Evolutionary conservation across 371 early-diverging fungal genomes (phyloP), one percentile per base, ranked within the genome.

Genomic region (Zopfochytrium polystomum): DNA sequence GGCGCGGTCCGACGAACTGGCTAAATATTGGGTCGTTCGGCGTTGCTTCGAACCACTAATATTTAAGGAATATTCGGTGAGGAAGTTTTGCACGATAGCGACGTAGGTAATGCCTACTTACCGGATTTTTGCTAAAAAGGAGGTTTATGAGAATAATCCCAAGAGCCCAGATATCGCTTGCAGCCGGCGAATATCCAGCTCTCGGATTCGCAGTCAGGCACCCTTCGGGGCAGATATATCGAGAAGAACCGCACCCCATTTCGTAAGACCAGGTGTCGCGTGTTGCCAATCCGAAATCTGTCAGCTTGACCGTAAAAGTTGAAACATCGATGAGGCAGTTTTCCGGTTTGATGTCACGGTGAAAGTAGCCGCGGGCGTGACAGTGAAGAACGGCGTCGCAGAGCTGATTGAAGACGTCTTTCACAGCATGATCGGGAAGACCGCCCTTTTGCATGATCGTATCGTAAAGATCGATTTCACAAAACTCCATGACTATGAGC

Each of bases 231-330:
- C 92, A 90, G 77, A 93, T 90, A 71, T 97, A 97, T 67, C 90
- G 88, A 0, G 90, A 87, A 7, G 90, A 89, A 6, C 97, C 97
- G 70, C 93, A 91, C 0, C 96, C 95, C 65, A 88, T 86, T 53
- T 95, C 95, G 15, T 64, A 82, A 23, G 89, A 89, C 63, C 75
- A 74, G 0, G 63, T 57, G 23, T 90, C 85, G 3, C 82, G 80
- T 1, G 96, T 95, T 3, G 94, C 87, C 13, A 98, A 80, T 0
- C 97, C 97, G 81, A 96, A 97, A 68, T 96, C 96, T 20, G 93
- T 88, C 23, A 97, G 78, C 71, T 93, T 93, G 58, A 93, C 65
- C 9, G 56, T 54, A 42, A 65, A 20, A 26, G 87, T 85, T 20
- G 42, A 35, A 13, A 48, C 42, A 45, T 63, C 56, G 18, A 93